Percentiles rank a stretch among this genome's conserved stretches.
Evolutionary conservation across 2,329 filamentous ascomycete genomes (phyloP).

Genomic region (Trichoderma sp.): DNA sequence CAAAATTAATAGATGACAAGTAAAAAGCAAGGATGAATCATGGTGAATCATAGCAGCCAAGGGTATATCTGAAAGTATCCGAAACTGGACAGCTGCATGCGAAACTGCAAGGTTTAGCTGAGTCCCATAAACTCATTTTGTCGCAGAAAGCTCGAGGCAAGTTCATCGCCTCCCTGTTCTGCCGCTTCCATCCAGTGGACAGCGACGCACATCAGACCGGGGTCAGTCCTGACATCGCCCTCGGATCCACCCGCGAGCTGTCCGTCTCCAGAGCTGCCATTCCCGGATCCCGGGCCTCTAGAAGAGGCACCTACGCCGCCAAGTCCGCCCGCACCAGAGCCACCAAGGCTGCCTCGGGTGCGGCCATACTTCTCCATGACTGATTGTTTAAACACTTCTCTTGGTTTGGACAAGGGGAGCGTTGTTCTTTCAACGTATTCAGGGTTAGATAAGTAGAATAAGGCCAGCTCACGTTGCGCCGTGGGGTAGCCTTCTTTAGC

Average conservation of each 20-base stretch:
- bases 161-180: constrained; percentile 80
- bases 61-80: background rate
- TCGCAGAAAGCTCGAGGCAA: constrained; percentile 80
- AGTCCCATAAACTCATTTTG: constrained; percentile 58
- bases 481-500: constrained; percentile 84
- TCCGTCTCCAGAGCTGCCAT: constrained; percentile 33
- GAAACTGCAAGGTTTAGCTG: constrained; percentile 34
- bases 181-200: constrained; percentile 97
- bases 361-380: constrained; percentile 73
- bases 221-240: constrained; percentile 69
- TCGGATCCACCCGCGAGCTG: constrained; percentile 42
- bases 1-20: constrained; percentile 7
- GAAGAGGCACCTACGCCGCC: constrained; percentile 35
- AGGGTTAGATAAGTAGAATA: constrained; percentile 90
- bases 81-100: background rate
- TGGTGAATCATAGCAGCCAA: background rate
- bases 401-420: constrained; percentile 79
- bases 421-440: constrained; percentile 81
- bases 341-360: constrained; percentile 35
- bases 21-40: constrained; percentile 29
- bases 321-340: constrained; percentile 33
- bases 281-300: constrained; percentile 34
- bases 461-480: constrained; percentile 88
- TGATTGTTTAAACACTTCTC: constrained; percentile 88
- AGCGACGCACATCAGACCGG: constrained; percentile 88